Conservation (phyloP, 768 basidiomycete species). For the Tulasnella sp. region DNA sequence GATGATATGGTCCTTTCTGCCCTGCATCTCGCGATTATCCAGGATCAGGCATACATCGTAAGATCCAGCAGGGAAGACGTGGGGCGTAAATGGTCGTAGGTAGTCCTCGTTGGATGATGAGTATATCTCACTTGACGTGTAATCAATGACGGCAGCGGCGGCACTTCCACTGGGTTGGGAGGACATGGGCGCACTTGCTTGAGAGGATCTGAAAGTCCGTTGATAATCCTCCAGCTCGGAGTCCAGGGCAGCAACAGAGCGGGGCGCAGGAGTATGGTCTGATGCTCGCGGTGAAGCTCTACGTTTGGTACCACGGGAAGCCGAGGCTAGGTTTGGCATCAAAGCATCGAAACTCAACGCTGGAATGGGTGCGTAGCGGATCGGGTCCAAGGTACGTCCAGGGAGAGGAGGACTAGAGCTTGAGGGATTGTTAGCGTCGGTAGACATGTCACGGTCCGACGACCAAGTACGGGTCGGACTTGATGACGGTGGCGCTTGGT, state of each 20-base stretch:
- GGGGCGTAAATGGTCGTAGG: constrained; percentile 21
- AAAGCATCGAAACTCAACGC: no score
- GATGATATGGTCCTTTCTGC: constrained; percentile 23
- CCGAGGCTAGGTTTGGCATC: no score
- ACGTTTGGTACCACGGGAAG: no score
- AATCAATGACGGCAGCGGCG: neutral
- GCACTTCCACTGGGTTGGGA: neutral
- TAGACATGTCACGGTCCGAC: no score
- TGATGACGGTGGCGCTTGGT: no score
- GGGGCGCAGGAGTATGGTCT: constrained; percentile 15
- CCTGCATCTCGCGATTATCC: constrained; percentile 29
- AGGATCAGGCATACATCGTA: constrained; percentile 31
- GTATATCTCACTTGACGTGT: no score
- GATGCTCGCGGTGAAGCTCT: constrained; percentile 10
- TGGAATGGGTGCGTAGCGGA: no score
- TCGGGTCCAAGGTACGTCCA: no score
- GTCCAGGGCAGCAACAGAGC: constrained; percentile 6
- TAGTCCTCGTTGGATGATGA: neutral
- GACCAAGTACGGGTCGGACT: no score
- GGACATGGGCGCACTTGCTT: neutral
- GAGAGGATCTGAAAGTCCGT: neutral
- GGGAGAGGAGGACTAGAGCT: no score
- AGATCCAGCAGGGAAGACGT: constrained; percentile 25
- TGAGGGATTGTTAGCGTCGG: no score
- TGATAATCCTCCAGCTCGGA: constrained; percentile 11